These are phyloP conservation scores for Yamadazyma triangularis DNA, from an alignment of 1,139 yeast genomes.

Conservation along the genomic window DNA sequence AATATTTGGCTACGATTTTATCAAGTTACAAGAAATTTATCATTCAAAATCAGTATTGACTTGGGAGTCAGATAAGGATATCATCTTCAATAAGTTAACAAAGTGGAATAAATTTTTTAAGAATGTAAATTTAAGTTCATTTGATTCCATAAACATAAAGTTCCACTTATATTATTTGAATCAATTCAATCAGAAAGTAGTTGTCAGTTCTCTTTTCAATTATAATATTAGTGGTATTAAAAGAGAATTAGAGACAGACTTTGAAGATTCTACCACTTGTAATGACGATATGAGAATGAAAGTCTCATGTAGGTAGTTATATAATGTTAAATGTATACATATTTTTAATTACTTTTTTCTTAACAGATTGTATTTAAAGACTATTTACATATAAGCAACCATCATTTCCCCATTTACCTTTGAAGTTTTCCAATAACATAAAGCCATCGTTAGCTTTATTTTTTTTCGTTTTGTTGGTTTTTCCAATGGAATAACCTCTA, in stretches of 20 bases:
- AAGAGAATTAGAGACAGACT: conserved; percentile 16
- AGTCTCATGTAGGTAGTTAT: conserved; percentile 12
- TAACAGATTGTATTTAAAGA: too few species aligned
- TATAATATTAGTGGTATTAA: too few species aligned
- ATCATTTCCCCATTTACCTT: conserved; percentile 65
- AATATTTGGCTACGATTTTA: conserved; percentile 44
- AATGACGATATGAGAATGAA: too few species aligned
- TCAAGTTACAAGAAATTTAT: conserved; percentile 21
- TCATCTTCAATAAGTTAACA: conserved; percentile 18
- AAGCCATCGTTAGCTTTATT: conserved; percentile 50
- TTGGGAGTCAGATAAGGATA: conserved; percentile 25
- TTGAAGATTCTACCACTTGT: conserved; percentile 4
- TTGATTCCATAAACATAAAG: conserved; percentile 21
- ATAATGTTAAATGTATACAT: neutral
- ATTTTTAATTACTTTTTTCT: too few species aligned
- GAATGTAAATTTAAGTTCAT: conserved; percentile 15
- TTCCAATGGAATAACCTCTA: conserved; percentile 68
- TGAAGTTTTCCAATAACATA: conserved; percentile 48
- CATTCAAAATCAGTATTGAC: conserved; percentile 18
- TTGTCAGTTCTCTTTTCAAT: conserved; percentile 12
- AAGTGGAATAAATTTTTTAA: conserved; percentile 31
- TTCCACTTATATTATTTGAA: conserved; percentile 28
- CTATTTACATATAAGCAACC: conserved; percentile 58
- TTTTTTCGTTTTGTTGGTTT: conserved; percentile 16
- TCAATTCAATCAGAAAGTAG: conserved; percentile 32